Conservation (phyloP, 306 rosid genomes). For the Corylus avellana region DNA sequence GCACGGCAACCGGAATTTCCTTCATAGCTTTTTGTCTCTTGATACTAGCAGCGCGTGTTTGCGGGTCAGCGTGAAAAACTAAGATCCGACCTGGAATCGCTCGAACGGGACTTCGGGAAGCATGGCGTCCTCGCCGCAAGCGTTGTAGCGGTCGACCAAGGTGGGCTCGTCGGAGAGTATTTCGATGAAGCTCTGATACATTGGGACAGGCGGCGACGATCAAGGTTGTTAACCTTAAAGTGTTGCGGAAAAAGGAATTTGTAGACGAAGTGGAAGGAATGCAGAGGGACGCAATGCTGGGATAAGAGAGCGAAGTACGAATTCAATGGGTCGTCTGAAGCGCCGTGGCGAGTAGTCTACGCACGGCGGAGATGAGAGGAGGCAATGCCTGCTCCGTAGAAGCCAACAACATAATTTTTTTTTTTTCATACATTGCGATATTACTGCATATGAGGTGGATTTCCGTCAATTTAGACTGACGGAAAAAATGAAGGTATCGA, state of each 20-base stretch:
- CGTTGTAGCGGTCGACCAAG: slow-evolving; percentile 40
- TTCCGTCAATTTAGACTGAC: too few relatives aligned
- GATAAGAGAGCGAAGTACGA: slow-evolving; percentile 54
- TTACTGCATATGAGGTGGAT: too few relatives aligned
- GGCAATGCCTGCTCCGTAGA: slow-evolving; percentile 52
- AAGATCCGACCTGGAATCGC: slow-evolving; percentile 60
- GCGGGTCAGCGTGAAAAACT: slow-evolving; percentile 48
- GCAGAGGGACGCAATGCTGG: slow-evolving; percentile 61
- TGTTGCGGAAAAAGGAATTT: slow-evolving; percentile 27
- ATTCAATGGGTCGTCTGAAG: slow-evolving; percentile 54
- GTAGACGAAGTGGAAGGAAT: slow-evolving; percentile 49
- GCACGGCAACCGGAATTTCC: slow-evolving; percentile 60
- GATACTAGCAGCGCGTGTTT: slow-evolving; percentile 48
- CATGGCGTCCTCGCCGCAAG: slow-evolving; percentile 54
- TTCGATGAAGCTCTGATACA: slow-evolving; percentile 46
- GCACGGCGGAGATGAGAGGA: slow-evolving; percentile 51
- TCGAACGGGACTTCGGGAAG: slow-evolving; percentile 54
- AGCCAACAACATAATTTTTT: too few relatives aligned
- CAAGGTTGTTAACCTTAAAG: neutral
- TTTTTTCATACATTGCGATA: too few relatives aligned
- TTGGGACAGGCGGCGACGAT: neutral
- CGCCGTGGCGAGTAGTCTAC: slow-evolving; percentile 60
- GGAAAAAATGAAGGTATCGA: too few relatives aligned
- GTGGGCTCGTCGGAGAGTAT: slow-evolving; percentile 57
- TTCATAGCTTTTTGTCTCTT: slow-evolving; percentile 45